Base-by-base conservation (phyloP, 176 grass and related monocot genomes). In the Oryza coarctata region DNA sequence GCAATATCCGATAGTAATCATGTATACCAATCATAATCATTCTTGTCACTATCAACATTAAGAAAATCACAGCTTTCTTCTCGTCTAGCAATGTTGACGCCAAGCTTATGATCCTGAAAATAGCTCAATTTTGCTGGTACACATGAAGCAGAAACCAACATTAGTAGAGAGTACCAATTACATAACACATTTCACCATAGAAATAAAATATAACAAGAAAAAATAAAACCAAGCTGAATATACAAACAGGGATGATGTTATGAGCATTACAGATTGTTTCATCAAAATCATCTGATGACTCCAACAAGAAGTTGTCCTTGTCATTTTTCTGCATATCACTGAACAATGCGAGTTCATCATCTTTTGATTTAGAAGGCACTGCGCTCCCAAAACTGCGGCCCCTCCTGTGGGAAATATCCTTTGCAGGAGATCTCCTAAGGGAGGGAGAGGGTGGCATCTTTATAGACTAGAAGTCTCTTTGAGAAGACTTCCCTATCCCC, bases 21-120 rank as follows among this genome's bases (percentile, higher is more conserved):
- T 60, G 40, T 87, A 86, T 82, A 98, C 95, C 95, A 98, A 66
- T 98, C 92, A 74, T 94, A 98, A 83, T 98, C 95, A 77, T 98
- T 93, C 80, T 98, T 95, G 67, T 91, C 85, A 70, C 82, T 87
- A 77, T 98, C 92, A 31, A 43, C 76, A 77, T 98, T 86, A 57
- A 98, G 95, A 35, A 98, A 84, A 84, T 95, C 92, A 25, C 86
- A 84, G 52, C 84, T 91, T 82, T 95, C 86, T 82, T 86, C 86
- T 68, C 71, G 90, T 70, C 79, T 30, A 62, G 95, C 86, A 78
- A 93, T 68, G n/a, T 70, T 91, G 71, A 98, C 80, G 12, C 84
- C 89, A 67, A 94, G 87, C 39, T 93, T 95, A 61, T 93, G 80
- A 76, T 95, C 89, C 0, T 88, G 83, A 73, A 91, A 98, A 75